These are phyloP conservation scores for Ilex asprella DNA, from an alignment of 257 asterid genomes.

Conservation along the genomic window DNA sequence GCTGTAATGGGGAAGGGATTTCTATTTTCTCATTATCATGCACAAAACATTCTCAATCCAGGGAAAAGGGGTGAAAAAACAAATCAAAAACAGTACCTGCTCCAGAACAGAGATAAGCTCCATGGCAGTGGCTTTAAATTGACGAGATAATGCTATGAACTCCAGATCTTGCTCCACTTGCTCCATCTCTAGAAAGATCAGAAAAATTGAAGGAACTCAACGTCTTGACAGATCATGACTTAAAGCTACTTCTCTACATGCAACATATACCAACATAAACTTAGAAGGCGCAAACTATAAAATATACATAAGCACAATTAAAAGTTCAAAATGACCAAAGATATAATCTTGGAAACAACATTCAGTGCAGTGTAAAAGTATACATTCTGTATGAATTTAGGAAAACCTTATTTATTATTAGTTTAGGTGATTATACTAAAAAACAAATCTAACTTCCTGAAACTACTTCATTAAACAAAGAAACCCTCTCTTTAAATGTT, in stretches of 20 bases:
- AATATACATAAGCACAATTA: not conserved
- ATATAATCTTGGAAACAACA: not conserved
- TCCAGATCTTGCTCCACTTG: conserved; percentile 96
- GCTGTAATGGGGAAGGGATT: not conserved
- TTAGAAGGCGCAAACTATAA: conserved; percentile 3
- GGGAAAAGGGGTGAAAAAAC: conserved; percentile 1
- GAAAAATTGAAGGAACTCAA: conserved; percentile 23
- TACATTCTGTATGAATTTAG: not conserved
- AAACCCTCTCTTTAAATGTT: not conserved
- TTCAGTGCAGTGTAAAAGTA: not conserved
- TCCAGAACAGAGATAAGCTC: conserved; percentile 94
- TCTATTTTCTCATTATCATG: too few species aligned
- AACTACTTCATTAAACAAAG: too few species aligned
- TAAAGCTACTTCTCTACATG: conserved; percentile 10
- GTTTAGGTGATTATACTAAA: not conserved
- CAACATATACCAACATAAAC: conserved; percentile 10
- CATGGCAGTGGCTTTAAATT: conserved; percentile 87
- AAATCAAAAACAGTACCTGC: conserved; percentile 51
- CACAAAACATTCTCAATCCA: not conserved
- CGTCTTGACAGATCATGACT: conserved; percentile 6
- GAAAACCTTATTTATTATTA: not conserved
- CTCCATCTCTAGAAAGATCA: conserved; percentile 70
- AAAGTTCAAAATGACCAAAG: not conserved
- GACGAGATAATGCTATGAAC: conserved; percentile 79
- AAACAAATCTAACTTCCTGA: too few species aligned